Base-by-base conservation (phyloP, 805 yeast genomes). In the Maudiozyma serrabonitensis region DNA sequence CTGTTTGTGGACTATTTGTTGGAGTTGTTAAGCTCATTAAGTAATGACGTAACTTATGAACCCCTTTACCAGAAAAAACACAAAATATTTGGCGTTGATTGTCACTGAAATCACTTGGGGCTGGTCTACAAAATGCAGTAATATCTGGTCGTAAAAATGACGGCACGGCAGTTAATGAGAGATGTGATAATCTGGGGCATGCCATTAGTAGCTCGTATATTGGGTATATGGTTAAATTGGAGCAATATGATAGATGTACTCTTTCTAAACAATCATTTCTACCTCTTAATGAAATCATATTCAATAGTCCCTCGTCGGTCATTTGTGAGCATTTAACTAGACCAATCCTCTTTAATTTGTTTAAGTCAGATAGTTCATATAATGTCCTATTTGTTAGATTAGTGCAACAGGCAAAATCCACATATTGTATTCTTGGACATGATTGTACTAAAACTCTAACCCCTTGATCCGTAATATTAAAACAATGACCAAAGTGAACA, bases 401-500 rank as follows among this genome's bases (percentile, higher is more conserved):
- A 1, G 84, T 74, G 64, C 99, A 91, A 67, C 97, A 90, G 15
- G 98, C 98, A 52, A 93, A 78, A 68, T 91, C 99, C 54, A 91
- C 87, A 65, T 90, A 91, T 59, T 87, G 95, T 50, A 91, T 80
- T 51, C 96, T 74, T 50, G 84, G 85, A 61, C 98, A 93, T 44
- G 77, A 75, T 54, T 84, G 76, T 12, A 87, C 86, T 52, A 91
- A 72, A 11, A 78, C 74, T 28, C 79, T 76, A 16, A 93, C 93
- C 19, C 97, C 97, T 53, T 74, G 77, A 69, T 91, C 98, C 1
- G 97, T 91, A 50, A 91, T 85, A 60, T 84, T 80, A 43, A 81
- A 77, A 70, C 99, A 93, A 69, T 91, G 98, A 16, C 98, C 98
- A 52, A 91, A 75, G 69, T 93, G 98, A 46, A 93, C 75, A 58